A percentile compares a stretch with the other conserved stretches of the same genome.
Evolutionary conservation across 768 basidiomycete species (phyloP).

Genomic region (Inosperma sp.): DNA sequence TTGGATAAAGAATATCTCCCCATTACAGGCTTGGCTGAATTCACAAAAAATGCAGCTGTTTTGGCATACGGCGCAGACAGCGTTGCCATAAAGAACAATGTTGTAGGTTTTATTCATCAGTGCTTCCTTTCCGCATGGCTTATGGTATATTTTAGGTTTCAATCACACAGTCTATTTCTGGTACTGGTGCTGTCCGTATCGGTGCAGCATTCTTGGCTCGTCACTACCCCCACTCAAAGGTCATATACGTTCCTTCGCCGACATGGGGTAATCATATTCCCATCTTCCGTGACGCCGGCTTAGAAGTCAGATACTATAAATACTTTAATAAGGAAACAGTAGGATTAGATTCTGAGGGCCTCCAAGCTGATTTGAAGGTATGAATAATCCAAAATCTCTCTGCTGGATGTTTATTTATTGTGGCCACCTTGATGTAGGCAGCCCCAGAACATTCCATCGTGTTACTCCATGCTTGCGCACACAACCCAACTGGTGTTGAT

Average conservation of each 20-base stretch:
- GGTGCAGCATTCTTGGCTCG: slow-evolving; percentile 89
- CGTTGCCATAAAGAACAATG: slow-evolving; percentile 60
- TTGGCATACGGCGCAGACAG: slow-evolving; percentile 89
- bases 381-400: slow-evolving; percentile 17
- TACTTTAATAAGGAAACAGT: slow-evolving; percentile 94
- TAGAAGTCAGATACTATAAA: slow-evolving; percentile 88
- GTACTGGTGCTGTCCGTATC: slow-evolving; percentile 95
- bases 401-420: not conserved
- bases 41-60: slow-evolving; percentile 82
- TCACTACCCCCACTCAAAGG: slow-evolving; percentile 82
- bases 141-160: slow-evolving; percentile 51
- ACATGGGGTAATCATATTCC: slow-evolving; percentile 98
- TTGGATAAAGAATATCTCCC: slow-evolving; percentile 95
- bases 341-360: slow-evolving; percentile 86
- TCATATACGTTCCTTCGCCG: slow-evolving; percentile 87
- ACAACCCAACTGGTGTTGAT: slow-evolving; percentile 99
- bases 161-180: slow-evolving; percentile 91
- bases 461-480: slow-evolving; percentile 93
- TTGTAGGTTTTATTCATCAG: slow-evolving; percentile 45
- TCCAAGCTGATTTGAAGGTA: slow-evolving; percentile 84
- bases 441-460: slow-evolving; percentile 81
- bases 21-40: slow-evolving; percentile 85
- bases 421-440: slow-evolving; percentile 34
- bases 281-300: slow-evolving; percentile 89
- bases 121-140: slow-evolving; percentile 7